Percentiles rank a stretch among this genome's conserved stretches.
phyloP scores from a whole-genome alignment of 345 rosid species.

The Abelmoschus esculentus region DNA sequence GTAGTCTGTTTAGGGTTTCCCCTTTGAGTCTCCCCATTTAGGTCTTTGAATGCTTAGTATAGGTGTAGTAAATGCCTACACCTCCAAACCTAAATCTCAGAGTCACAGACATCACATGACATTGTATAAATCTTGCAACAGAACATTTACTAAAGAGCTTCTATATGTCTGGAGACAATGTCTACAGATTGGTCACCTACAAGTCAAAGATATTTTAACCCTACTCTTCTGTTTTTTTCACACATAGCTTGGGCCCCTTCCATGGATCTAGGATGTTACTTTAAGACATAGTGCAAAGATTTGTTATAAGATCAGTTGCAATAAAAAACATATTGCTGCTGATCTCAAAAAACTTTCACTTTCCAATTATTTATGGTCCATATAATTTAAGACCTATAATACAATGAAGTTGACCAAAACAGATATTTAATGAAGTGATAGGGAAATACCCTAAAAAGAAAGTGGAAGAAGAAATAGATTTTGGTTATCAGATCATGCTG shows the following conservation, averaged over 20 bases:
- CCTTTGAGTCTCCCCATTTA: not conserved
- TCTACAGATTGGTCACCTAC: not conserved
- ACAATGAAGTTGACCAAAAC: not conserved
- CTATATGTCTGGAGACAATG: not conserved
- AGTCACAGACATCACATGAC: no score
- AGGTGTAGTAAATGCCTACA: not conserved
- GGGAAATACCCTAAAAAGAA: not conserved
- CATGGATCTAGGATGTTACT: not conserved
- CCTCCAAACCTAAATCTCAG: not conserved
- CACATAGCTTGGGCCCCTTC: not conserved
- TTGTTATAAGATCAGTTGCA: not conserved
- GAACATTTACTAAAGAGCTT: not conserved
- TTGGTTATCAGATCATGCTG: not conserved
- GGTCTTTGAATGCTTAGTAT: not conserved
- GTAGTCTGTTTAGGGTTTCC: not conserved
- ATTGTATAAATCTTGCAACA: no score
- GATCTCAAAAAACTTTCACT: not conserved
- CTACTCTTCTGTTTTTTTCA: not conserved
- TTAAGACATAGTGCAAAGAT: not conserved
- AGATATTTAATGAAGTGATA: not conserved
- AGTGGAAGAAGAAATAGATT: not conserved
- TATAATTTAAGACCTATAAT: no score
- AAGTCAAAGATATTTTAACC: not conserved
- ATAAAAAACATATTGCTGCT: not conserved
- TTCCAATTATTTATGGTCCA: no score